A percentile compares a stretch with the other conserved stretches of the same genome.
Conservation (phyloP, 805 yeast species). For the Lachancea sp. region DNA sequence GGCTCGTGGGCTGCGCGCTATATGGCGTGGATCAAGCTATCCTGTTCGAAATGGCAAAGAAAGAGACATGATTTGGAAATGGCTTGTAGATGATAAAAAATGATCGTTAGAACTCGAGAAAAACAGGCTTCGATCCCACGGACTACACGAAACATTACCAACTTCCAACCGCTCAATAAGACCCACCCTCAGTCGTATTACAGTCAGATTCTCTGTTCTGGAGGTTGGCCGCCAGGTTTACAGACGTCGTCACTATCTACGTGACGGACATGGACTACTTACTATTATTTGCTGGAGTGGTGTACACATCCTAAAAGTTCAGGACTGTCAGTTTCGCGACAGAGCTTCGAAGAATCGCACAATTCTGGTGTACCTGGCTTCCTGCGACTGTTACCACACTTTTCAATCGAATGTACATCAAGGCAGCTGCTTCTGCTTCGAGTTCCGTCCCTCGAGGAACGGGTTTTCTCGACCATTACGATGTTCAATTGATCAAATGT, state of each 20-base stretch:
- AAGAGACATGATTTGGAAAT: slow-evolving; percentile 48
- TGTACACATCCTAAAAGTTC: too few species aligned
- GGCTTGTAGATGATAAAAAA: slow-evolving; percentile 45
- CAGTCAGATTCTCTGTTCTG: too few species aligned
- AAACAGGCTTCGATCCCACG: too few species aligned
- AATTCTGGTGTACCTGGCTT: background rate
- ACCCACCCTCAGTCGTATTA: too few species aligned
- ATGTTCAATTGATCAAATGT: slow-evolving; percentile 54
- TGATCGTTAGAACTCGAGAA: slow-evolving; percentile 5
- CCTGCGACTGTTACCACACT: background rate
- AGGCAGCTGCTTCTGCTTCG: slow-evolving; percentile 30
- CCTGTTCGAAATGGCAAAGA: slow-evolving; percentile 28
- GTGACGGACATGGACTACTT: background rate
- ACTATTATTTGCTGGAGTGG: too few species aligned
- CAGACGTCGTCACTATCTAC: background rate
- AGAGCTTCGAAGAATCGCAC: too few species aligned
- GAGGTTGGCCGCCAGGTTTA: too few species aligned
- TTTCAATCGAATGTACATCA: slow-evolving; percentile 23
- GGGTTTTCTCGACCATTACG: slow-evolving; percentile 41
- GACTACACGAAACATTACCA: too few species aligned
- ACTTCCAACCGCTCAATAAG: too few species aligned
- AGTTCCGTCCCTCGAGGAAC: slow-evolving; percentile 32
- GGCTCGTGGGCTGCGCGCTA: background rate
- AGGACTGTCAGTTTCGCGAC: too few species aligned
- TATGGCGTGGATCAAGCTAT: slow-evolving; percentile 21